These are phyloP conservation scores for Lineolata rhizophorae DNA, from an alignment of 495 filamentous ascomycete genomes.

Conservation along the genomic window DNA sequence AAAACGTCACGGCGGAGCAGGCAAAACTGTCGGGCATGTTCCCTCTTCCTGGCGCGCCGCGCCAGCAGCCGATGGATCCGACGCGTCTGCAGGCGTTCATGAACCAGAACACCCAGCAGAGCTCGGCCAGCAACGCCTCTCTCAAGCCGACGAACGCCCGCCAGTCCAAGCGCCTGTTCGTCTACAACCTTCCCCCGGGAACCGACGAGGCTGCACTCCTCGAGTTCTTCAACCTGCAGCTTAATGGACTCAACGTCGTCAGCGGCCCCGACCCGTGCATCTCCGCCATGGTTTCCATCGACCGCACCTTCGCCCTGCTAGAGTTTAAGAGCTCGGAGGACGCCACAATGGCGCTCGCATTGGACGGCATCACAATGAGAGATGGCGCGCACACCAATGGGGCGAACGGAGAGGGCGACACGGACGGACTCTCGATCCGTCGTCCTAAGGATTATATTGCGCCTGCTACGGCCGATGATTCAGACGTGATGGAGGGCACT, in stretches of 20 bases:
- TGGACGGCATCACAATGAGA: conserved; percentile 79
- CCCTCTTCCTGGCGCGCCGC: conserved; percentile 82
- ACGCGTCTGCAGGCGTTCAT: conserved; percentile 88
- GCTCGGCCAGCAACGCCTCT: conserved; percentile 46
- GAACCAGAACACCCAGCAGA: conserved; percentile 66
- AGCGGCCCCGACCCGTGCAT: conserved; percentile 70
- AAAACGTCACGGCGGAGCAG: conserved; percentile 96
- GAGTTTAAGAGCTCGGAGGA: conserved; percentile 80
- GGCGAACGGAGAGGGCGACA: conserved; percentile 27
- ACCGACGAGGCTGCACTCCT: conserved; percentile 48
- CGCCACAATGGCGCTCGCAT: conserved; percentile 71
- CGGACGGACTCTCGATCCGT: conserved; percentile 53
- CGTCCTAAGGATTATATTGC: conserved; percentile 97
- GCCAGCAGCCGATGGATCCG: conserved; percentile 92
- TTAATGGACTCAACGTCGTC: conserved; percentile 84
- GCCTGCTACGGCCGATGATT: conserved; percentile 55
- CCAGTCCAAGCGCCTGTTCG: conserved; percentile 77
- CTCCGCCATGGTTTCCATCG: conserved; percentile 58
- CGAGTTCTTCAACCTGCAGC: conserved; percentile 85
- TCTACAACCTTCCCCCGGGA: conserved; percentile 52
- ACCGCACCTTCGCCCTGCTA: conserved; percentile 57
- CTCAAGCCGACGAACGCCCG: conserved; percentile 84
- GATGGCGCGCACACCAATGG: conserved; percentile 22
- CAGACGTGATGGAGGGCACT: conserved; percentile 52
- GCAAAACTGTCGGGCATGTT: conserved; percentile 99